Evolutionary conservation across 192 early-diverging fungal genomes (phyloP).

Genomic region (Funneliformis geosporum): DNA sequence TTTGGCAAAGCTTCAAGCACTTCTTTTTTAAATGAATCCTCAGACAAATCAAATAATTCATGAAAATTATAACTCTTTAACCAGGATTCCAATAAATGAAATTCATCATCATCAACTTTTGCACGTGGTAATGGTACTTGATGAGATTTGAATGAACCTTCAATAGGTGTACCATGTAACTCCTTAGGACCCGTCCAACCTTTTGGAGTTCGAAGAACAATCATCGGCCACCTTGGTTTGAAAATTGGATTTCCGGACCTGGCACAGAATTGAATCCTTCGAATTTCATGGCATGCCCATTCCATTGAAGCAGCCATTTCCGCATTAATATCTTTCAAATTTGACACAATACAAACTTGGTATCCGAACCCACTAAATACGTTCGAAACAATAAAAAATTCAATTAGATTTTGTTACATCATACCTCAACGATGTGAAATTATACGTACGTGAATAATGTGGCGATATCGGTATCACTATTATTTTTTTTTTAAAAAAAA

Average conservation of each 20-base stretch:
- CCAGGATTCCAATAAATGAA: conserved; percentile 39
- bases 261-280: conserved; percentile 42
- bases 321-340: conserved; percentile 39
- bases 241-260: conserved; percentile 40
- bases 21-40: conserved; percentile 31
- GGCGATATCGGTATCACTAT: neutral
- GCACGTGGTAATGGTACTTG: conserved; percentile 46
- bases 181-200: conserved; percentile 48
- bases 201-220: conserved; percentile 47
- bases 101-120: conserved; percentile 41
- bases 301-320: conserved; percentile 50
- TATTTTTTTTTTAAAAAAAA: neutral
- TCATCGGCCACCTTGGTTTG: conserved; percentile 50
- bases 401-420: conserved; percentile 23
- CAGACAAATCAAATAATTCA: conserved; percentile 37
- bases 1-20: conserved; percentile 37
- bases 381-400: conserved; percentile 33
- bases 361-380: conserved; percentile 51
- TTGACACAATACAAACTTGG: conserved; percentile 43
- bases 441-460: neutral
- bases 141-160: conserved; percentile 46
- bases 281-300: conserved; percentile 46
- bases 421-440: neutral
- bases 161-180: conserved; percentile 42
- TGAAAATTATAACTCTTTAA: conserved; percentile 41